Evolutionary conservation across 768 basidiomycete species (phyloP), one percentile per base, ranked within the genome.

Genomic region (Tricholoma saponaceum): DNA sequence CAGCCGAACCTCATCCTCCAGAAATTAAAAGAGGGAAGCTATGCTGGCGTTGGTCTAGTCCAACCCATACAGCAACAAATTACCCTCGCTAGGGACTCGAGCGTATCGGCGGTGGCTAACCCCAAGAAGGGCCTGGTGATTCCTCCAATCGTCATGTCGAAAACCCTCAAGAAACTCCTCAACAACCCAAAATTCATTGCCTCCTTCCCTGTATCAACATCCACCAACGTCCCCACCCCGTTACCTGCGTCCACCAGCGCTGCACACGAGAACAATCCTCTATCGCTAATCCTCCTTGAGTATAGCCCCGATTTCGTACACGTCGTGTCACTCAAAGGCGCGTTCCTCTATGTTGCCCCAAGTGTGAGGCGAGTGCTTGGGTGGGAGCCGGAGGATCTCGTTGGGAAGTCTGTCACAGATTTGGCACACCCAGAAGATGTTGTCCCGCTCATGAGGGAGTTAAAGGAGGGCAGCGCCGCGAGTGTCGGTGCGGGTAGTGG

Each of bases 281-380:
- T 89, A n/a, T 80, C 82, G 41, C 68, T 84, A 51, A 67, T 89
- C 16, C 73, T 92, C 44, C 81, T 91, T 55, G 81, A 83, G 64
- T 73, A 76, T 26, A 71, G 77, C 5, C 84, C 87, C 2, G 96
- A 98, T 69, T 92, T 96, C 68, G 76, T 97, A 22, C 89, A 90
- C 66, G 95, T 98, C 54, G 79, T 99, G 39, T 94, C 91, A 2
- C 84, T 97, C 63, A 95, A 98, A 67, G 96, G 96, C 26, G 79
- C 82, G 14, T 94, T 98, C 71, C 84, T 96, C 50, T 99, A 97
- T 69, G 90, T 93, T 52, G 91, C 93, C 0, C 94, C 94, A 1
- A 83, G 88, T 23, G 84, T 96, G 18, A 74, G 81, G 10, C 75
- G 82, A 26, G 83, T 94, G 9, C 79, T 98, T 33, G 95, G 95